Conservation (phyloP, 139 green algal genomes). For the Eudorina sp. region DNA sequence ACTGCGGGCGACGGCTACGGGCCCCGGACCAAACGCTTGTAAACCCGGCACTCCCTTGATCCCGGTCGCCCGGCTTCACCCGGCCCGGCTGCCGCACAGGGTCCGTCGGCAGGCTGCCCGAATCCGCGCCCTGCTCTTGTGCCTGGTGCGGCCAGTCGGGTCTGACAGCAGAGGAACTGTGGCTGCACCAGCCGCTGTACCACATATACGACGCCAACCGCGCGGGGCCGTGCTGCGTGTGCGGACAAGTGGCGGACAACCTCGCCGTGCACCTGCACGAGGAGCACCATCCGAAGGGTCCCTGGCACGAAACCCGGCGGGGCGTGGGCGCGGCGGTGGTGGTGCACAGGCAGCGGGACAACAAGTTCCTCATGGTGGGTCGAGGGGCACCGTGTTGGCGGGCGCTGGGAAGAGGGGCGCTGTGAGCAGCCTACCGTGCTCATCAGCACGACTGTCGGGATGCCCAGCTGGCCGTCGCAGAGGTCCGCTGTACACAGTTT, state of each 20-base stretch:
- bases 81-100: too few relatives aligned
- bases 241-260: background rate
- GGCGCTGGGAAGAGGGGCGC: too few relatives aligned
- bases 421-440: too few relatives aligned
- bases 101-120: background rate
- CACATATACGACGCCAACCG: slow-evolving; percentile 43
- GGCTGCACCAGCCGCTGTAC: slow-evolving; percentile 39
- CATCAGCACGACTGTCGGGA: too few relatives aligned
- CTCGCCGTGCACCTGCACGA: slow-evolving; percentile 20
- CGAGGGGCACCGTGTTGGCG: too few relatives aligned
- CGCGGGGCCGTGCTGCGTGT: background rate
- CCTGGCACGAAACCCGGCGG: background rate
- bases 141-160: slow-evolving; percentile 12
- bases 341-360: slow-evolving; percentile 15
- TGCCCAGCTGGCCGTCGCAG: too few relatives aligned
- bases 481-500: too few relatives aligned
- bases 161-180: slow-evolving; percentile 3
- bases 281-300: background rate
- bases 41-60: too few relatives aligned
- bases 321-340: slow-evolving; percentile 7
- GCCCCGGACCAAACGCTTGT: too few relatives aligned
- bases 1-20: too few relatives aligned
- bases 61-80: too few relatives aligned
- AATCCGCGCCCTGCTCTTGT: background rate
- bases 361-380: slow-evolving; percentile 42